These are phyloP conservation scores for Neurospora sp. DNA, from an alignment of 495 filamentous ascomycete genomes.

Conservation along the genomic window DNA sequence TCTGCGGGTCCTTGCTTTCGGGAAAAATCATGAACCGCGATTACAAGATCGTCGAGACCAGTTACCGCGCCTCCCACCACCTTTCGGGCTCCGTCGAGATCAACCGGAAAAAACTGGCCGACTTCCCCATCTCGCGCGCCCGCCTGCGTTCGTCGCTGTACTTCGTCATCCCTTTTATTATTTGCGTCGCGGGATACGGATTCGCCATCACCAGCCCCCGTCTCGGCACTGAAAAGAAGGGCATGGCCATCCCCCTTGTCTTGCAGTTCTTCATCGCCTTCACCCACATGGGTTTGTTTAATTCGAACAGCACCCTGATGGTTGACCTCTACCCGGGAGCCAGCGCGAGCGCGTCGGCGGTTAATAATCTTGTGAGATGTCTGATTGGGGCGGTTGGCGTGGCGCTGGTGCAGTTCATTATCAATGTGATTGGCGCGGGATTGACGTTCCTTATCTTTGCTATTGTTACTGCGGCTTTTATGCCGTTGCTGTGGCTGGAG, in stretches of 20 bases:
- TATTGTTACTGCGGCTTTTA: conserved; percentile 33
- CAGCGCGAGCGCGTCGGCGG: conserved; percentile 51
- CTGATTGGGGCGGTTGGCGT: conserved; percentile 51
- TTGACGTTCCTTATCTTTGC: conserved; percentile 54
- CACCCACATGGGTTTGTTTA: conserved; percentile 33
- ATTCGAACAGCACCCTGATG: conserved; percentile 38
- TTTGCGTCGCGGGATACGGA: conserved; percentile 37
- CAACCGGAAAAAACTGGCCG: conserved; percentile 39
- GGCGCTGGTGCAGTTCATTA: conserved; percentile 50
- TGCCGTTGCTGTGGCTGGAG: conserved; percentile 34
- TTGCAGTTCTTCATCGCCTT: conserved; percentile 41
- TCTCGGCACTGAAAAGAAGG: conserved; percentile 21
- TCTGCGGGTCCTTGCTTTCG: conserved; percentile 12
- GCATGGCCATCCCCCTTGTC: conserved; percentile 31
- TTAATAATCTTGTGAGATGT: conserved; percentile 55
- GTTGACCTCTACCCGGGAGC: conserved; percentile 51
- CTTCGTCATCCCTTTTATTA: conserved; percentile 24
- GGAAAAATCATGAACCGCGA: conserved; percentile 19
- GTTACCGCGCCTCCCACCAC: conserved; percentile 25
- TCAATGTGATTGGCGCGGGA: conserved; percentile 47
- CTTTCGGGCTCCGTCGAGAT: conserved; percentile 34
- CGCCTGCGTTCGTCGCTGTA: conserved; percentile 30
- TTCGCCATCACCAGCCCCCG: conserved; percentile 37
- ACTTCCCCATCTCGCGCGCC: conserved; percentile 55
- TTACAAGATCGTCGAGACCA: conserved; percentile 11